phyloP scores from a whole-genome alignment of 805 yeast species.

The Starmerella kuoi region DNA sequence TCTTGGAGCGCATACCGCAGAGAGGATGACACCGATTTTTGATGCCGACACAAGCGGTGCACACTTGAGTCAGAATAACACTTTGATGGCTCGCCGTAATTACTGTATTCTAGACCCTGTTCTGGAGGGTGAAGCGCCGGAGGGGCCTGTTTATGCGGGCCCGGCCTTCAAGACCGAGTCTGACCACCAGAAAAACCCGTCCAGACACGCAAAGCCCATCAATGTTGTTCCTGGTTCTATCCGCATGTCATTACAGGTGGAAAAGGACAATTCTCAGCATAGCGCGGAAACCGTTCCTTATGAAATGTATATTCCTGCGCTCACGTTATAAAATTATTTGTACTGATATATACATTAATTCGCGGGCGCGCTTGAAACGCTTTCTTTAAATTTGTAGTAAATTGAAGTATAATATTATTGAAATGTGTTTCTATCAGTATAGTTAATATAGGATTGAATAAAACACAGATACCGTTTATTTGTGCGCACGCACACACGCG shows the following conservation, averaged over 20 bases:
- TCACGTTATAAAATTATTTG: constrained; percentile 25
- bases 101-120: constrained; percentile 37
- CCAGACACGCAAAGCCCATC: constrained; percentile 9
- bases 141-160: constrained; percentile 14
- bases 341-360: background rate
- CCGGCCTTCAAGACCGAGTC: constrained; percentile 13
- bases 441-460: no score
- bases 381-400: background rate
- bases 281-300: constrained; percentile 50
- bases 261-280: constrained; percentile 40
- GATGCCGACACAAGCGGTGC: constrained; percentile 44
- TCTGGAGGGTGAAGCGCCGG: constrained; percentile 4
- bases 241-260: constrained; percentile 63
- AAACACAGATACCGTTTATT: no score
- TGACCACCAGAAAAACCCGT: constrained; percentile 3
- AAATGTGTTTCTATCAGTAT: no score
- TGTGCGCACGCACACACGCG: no score
- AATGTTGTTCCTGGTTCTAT: constrained; percentile 36
- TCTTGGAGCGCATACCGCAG: constrained; percentile 53
- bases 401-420: background rate
- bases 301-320: constrained; percentile 53
- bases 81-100: constrained; percentile 45
- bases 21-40: constrained; percentile 71
- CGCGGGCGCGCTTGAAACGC: background rate
- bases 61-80: constrained; percentile 34